A percentile compares a stretch with the other conserved stretches of the same genome.
phyloP scores from a whole-genome alignment of 1,284 basidiomycete genomes.

The Butyriboletus appendiculatus region DNA sequence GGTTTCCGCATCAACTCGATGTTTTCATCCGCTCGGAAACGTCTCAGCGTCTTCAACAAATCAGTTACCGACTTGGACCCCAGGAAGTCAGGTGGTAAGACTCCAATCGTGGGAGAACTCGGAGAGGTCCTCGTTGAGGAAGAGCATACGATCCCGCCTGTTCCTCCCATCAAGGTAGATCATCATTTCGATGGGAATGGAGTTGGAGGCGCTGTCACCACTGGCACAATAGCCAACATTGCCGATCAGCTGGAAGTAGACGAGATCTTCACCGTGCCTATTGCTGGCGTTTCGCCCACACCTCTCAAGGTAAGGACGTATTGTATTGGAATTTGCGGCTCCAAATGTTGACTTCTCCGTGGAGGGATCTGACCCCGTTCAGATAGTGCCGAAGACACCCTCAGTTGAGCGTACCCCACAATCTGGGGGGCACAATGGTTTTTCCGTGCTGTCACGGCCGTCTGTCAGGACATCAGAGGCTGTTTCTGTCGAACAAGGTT shows the following conservation, averaged over 20 bases:
- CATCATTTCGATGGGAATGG: slow-evolving; percentile 16
- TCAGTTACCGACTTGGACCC: slow-evolving; percentile 26
- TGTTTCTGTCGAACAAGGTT: slow-evolving; percentile 9
- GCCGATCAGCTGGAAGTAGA: slow-evolving; percentile 10
- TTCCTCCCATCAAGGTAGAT: slow-evolving; percentile 10
- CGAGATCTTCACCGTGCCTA: slow-evolving; percentile 4
- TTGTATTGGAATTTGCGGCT: background rate
- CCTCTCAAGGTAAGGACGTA: slow-evolving; percentile 18
- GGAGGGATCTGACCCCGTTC: slow-evolving; percentile 4
- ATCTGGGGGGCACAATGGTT: slow-evolving; percentile 4
- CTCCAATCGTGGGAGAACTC: slow-evolving; percentile 57
- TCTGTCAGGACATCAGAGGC: slow-evolving; percentile 7
- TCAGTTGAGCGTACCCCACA: slow-evolving; percentile 22
- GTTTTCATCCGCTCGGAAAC: slow-evolving; percentile 49
- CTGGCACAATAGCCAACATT: slow-evolving; percentile 6
- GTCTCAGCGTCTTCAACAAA: slow-evolving; percentile 58
- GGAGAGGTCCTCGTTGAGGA: slow-evolving; percentile 63
- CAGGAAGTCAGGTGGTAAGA: slow-evolving; percentile 39
- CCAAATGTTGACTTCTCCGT: slow-evolving; percentile 9
- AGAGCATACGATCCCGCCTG: slow-evolving; percentile 22
- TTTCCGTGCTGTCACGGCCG: background rate
- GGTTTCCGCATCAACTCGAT: slow-evolving; percentile 38
- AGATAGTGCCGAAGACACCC: slow-evolving; percentile 7
- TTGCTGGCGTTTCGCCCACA: background rate
- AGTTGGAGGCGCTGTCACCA: slow-evolving; percentile 5